Evolutionary conservation across 768 basidiomycete genomes (phyloP).

Genomic region (Trametes cinnabarina): DNA sequence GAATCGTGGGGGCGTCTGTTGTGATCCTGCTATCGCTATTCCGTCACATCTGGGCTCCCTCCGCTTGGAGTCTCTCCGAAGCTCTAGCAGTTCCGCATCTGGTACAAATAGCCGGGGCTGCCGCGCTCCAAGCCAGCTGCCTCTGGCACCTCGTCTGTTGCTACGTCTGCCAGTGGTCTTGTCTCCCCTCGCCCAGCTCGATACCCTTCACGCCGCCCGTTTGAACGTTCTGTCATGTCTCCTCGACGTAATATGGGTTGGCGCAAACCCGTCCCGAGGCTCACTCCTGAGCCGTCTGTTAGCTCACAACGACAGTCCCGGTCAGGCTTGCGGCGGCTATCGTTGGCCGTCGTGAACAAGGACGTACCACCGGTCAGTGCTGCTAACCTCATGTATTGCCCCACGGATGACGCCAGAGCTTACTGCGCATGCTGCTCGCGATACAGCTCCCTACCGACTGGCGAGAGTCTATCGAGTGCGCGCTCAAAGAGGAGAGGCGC

Average conservation of each 20-base stretch:
- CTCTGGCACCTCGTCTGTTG: conserved; percentile 6
- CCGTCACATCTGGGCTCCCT: conserved; percentile 2
- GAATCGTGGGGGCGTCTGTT: conserved; percentile 5
- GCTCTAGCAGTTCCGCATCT: conserved; percentile 6
- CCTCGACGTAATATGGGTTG: conserved; percentile 47
- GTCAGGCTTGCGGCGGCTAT: conserved; percentile 9
- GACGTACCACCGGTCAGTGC: conserved; percentile 28
- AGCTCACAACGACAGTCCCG: conserved; percentile 19
- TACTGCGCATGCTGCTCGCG: conserved; percentile 4
- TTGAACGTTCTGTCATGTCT: background rate
- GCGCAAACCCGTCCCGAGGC: conserved; percentile 68
- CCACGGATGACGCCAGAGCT: conserved; percentile 12
- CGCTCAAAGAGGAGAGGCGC: conserved; percentile 12
- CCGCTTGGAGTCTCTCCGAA: conserved; percentile 10
- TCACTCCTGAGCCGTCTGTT: conserved; percentile 62
- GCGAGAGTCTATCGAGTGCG: conserved; percentile 23
- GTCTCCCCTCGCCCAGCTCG: background rate
- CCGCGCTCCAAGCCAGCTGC: conserved; percentile 7
- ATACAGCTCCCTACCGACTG: conserved; percentile 29
- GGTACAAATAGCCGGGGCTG: conserved; percentile 14
- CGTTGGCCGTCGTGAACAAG: conserved; percentile 22
- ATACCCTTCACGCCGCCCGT: background rate
- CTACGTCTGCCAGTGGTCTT: background rate
- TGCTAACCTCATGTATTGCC: background rate
- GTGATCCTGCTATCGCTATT: background rate